Percentiles rank a stretch among this genome's conserved stretches.
These are phyloP conservation scores for Loxodes magnus DNA, from an alignment of 73 alveolate genomes.

Conservation along the genomic window DNA sequence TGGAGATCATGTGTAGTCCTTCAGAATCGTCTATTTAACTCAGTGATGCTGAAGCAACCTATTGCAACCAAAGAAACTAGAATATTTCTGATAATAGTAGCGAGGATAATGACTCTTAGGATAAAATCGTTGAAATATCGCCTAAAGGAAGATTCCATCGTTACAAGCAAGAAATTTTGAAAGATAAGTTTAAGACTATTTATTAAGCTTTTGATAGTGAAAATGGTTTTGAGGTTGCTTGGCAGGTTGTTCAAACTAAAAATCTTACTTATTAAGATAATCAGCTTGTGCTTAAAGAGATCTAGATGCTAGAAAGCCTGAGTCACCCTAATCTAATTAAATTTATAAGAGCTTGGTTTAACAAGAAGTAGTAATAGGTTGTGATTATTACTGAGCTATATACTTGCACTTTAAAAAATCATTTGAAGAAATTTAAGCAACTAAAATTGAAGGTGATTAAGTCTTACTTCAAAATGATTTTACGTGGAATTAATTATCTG, in stretches of 20 bases:
- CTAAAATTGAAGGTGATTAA: conserved; percentile 76
- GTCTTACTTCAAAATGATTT: conserved; percentile 81
- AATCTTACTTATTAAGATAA: conserved; percentile 34
- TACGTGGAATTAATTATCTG: conserved; percentile 77
- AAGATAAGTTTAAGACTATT: conserved; percentile 35
- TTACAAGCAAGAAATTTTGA: conserved; percentile 33
- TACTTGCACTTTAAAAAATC: conserved; percentile 76
- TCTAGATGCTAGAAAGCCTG: conserved; percentile 41
- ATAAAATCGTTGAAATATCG: conserved; percentile 13
- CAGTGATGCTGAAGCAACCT: too few relatives aligned
- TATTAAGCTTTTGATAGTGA: conserved; percentile 58
- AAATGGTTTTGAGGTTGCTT: conserved; percentile 55
- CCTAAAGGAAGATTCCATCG: conserved; percentile 27
- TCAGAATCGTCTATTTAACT: too few relatives aligned
- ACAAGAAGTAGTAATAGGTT: conserved; percentile 73
- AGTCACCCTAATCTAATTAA: conserved; percentile 90
- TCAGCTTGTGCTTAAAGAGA: conserved; percentile 42
- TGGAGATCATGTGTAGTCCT: too few relatives aligned
- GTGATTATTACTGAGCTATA: conserved; percentile 93
- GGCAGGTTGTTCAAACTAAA: conserved; percentile 45
- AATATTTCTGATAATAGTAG: too few relatives aligned
- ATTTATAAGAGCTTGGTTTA: conserved; percentile 89
- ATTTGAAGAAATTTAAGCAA: conserved; percentile 62
- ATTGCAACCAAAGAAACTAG: too few relatives aligned
- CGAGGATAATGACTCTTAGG: too few relatives aligned